These are phyloP conservation scores for Elongisporangium prolatum DNA, from an alignment of 352 stramenopile species.

Conservation along the genomic window DNA sequence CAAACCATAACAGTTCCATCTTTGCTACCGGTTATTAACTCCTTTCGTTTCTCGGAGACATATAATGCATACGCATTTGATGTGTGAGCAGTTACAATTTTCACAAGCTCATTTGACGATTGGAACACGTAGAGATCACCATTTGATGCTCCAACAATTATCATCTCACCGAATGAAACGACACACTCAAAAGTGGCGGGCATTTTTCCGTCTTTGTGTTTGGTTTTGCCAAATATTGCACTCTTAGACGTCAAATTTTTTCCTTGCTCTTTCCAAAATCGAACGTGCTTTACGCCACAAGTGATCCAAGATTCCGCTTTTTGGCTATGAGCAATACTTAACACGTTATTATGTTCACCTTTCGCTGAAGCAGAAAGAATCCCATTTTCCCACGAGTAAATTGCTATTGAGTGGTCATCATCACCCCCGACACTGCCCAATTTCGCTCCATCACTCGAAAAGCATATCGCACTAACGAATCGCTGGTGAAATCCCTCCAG, in stretches of 20 bases:
- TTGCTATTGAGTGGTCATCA: conserved; percentile 80
- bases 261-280: conserved; percentile 74
- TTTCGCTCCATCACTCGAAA: conserved; percentile 65
- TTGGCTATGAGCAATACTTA: conserved; percentile 42
- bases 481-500: conserved; percentile 80
- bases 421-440: conserved; percentile 71
- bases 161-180: conserved; percentile 36
- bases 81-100: conserved; percentile 49
- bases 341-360: conserved; percentile 57
- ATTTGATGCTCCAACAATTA: conserved; percentile 56
- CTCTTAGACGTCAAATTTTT: conserved; percentile 67
- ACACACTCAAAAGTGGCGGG: conserved; percentile 47
- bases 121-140: conserved; percentile 79
- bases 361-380: conserved; percentile 44
- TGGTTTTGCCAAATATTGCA: conserved; percentile 56
- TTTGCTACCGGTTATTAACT: conserved; percentile 83
- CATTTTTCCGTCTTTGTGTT: conserved; percentile 46
- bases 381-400: conserved; percentile 72
- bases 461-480: conserved; percentile 60
- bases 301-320: conserved; percentile 55
- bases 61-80: conserved; percentile 44
- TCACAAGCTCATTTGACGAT: conserved; percentile 36
- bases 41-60: conserved; percentile 24
- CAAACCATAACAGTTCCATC: conserved; percentile 86
- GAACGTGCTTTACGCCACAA: conserved; percentile 66